Evolutionary conservation across 768 basidiomycete species (phyloP).

Genomic region (Mycena vulgaris): DNA sequence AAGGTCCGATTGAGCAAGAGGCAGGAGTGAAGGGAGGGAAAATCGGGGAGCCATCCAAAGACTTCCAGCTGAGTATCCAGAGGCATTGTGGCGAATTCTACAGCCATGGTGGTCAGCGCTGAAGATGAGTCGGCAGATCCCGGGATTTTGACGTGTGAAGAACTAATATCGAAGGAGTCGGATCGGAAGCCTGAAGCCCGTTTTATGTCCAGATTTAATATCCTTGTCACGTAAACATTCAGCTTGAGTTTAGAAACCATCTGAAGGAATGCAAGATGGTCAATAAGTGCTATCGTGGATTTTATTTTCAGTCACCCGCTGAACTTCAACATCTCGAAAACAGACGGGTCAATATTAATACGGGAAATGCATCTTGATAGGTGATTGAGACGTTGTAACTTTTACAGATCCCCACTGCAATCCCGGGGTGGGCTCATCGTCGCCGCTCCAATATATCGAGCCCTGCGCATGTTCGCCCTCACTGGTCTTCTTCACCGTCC

Average conservation of each 20-base stretch:
- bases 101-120: not conserved
- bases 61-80: constrained; percentile 18
- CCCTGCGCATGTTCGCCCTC: not conserved
- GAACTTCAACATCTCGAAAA: too few species aligned
- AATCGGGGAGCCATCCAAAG: constrained; percentile 4
- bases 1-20: constrained; percentile 9
- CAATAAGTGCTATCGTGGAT: too few species aligned
- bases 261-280: too few species aligned
- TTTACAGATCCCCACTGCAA: not conserved
- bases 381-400: constrained; percentile 2
- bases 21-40: constrained; percentile 7
- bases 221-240: too few species aligned
- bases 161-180: constrained; percentile 3
- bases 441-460: constrained; percentile 9
- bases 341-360: too few species aligned
- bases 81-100: constrained; percentile 5
- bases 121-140: not conserved
- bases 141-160: constrained; percentile 12
- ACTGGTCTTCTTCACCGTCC: not conserved
- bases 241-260: too few species aligned
- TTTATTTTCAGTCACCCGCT: too few species aligned
- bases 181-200: too few species aligned
- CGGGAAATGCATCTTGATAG: not conserved
- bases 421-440: constrained; percentile 8
- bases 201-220: too few species aligned